Conservation (phyloP, 371 early-diverging fungal genomes). For the Coemansia sp. region DNA sequence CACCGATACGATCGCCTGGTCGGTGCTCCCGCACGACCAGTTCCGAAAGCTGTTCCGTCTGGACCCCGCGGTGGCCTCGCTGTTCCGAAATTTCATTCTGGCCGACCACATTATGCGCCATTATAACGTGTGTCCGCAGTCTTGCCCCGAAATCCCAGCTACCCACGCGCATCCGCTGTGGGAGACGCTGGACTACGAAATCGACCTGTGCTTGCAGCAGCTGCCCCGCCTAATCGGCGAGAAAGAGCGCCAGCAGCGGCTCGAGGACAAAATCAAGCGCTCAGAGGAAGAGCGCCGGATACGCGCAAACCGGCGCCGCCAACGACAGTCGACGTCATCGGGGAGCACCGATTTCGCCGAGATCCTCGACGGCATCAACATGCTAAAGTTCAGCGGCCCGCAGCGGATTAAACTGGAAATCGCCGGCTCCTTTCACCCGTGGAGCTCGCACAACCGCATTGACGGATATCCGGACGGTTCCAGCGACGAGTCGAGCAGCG, state of each 20-base stretch:
- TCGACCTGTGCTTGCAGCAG: constrained; percentile 90
- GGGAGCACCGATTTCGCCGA: neutral
- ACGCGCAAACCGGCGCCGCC: constrained; percentile 11
- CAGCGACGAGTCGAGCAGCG: constrained; percentile 13
- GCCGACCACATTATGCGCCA: constrained; percentile 93
- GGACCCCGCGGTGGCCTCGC: constrained; percentile 92
- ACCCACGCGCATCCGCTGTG: constrained; percentile 95
- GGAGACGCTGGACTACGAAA: constrained; percentile 93
- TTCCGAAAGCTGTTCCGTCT: constrained; percentile 92
- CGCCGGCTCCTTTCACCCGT: constrained; percentile 22
- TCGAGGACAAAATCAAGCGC: constrained; percentile 18
- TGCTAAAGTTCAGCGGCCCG: constrained; percentile 6
- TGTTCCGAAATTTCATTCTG: constrained; percentile 93
- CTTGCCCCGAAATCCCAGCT: constrained; percentile 77
- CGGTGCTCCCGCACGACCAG: constrained; percentile 78
- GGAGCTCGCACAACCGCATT: constrained; percentile 17
- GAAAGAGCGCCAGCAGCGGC: constrained; percentile 48
- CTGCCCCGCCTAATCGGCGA: constrained; percentile 69
- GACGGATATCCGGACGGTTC: constrained; percentile 6
- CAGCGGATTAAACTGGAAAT: constrained; percentile 28
- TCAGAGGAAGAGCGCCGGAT: constrained; percentile 25
- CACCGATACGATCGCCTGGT: constrained; percentile 98
- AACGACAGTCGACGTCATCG: neutral
- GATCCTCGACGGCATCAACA: constrained; percentile 1
- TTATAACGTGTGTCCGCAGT: constrained; percentile 88